Base-by-base conservation (phyloP, 176 grass and related monocot species). In the Aegilops bicornis region DNA sequence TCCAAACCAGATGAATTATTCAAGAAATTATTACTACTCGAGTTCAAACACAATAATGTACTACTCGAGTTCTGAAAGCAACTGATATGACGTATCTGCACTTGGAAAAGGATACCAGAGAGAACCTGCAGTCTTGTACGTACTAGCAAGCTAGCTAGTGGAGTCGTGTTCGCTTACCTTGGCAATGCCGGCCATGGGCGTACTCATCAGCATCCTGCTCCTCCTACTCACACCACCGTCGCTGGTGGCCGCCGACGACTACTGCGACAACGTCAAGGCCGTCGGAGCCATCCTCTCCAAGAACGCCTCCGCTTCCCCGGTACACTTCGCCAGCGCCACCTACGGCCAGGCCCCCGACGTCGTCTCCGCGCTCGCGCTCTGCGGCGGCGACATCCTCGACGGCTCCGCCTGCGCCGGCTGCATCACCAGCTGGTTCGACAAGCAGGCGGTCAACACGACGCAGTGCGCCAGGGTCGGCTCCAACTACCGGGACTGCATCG, bases 341-440 rank as follows among this genome's bases (percentile, higher is more conserved):
- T 76, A 20, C 9, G 73, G 73, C 14, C 43, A 19, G 3, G 73
- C 45, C 25, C 73, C 43, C 73, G 25, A 76, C 43, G 43, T 3
- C 25, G 73, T 76, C 43, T 19, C 1, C 45, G 73, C 73, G 43
- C 73, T 76, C 15, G 73, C 73, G 73, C 73, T 76, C 73, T 76
- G 73, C 73, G 73, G 73, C 43, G 73, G 73, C 8, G 73, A 76
- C 73, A 52, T 76, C 73, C 73, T 76, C 73, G 43, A 52, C 43
- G 73, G 43, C 43, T 17, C 73, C 43, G 4, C 15, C 8, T 76
- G 73, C 0, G 73, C 43, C 8, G 25, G 7, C 25, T 76, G 73
- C 43, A 76, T 76, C 73, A 20, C 73, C 43, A 76, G 1, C 73
- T 76, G 73, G 73, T 76, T 76, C 25, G 73, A 5, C 13, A 50